Conservation (phyloP, 768 basidiomycete genomes). For the Gymnopilus dilepis region DNA sequence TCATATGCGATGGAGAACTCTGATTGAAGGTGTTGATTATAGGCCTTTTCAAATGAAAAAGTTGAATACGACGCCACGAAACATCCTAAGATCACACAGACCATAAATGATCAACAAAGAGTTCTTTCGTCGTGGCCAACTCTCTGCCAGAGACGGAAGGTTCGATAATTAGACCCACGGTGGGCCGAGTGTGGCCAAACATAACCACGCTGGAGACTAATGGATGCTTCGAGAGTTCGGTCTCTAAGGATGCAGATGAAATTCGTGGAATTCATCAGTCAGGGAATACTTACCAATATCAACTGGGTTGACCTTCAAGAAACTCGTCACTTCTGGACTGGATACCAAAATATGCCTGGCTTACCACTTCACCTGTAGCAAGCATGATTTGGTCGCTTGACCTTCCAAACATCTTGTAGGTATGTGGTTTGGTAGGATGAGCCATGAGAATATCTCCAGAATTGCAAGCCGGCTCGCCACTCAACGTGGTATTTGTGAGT, state of each 20-base stretch:
- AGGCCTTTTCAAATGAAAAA: background rate
- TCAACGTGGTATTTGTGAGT: conserved; percentile 3
- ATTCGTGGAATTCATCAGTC: background rate
- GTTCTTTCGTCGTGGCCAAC: background rate
- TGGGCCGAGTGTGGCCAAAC: conserved; percentile 12
- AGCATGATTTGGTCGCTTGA: conserved; percentile 14
- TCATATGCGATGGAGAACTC: background rate
- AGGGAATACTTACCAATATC: background rate
- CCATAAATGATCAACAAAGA: background rate
- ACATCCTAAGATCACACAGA: background rate
- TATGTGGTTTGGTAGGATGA: conserved; percentile 6
- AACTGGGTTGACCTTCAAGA: conserved; percentile 6
- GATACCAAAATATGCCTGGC: background rate
- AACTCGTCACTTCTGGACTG: background rate
- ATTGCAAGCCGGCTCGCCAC: conserved; percentile 10
- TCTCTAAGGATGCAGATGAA: conserved; percentile 2
- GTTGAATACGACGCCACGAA: background rate
- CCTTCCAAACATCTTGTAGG: conserved; percentile 13
- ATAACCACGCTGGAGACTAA: conserved; percentile 4
- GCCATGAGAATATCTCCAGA: conserved; percentile 13
- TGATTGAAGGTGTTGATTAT: background rate
- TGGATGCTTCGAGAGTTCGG: conserved; percentile 7
- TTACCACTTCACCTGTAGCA: conserved; percentile 9
- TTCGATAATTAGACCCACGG: background rate
- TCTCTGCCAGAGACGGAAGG: background rate